phyloP scores from a whole-genome alignment of 1,284 basidiomycete species.

The Puccinia novopanici region DNA sequence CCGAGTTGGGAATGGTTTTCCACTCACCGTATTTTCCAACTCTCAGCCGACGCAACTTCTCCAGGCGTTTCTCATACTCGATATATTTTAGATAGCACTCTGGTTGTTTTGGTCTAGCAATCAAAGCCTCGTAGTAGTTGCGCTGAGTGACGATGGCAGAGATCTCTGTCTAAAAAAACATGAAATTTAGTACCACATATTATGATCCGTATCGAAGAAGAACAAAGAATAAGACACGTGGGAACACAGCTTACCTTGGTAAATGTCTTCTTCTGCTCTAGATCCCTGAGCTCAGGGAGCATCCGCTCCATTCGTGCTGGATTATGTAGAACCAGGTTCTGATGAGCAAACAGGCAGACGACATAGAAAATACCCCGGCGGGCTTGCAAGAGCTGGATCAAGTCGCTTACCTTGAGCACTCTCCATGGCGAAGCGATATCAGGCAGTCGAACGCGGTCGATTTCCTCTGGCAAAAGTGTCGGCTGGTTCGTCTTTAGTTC shows the following conservation, averaged over 20 bases:
- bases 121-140: conserved; percentile 45
- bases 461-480: neutral
- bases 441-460: neutral
- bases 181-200: neutral
- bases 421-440: conserved; percentile 17
- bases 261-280: conserved; percentile 47
- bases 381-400: neutral
- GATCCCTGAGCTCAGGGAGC: conserved; percentile 48
- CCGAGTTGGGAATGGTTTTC: neutral
- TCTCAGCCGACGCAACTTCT: conserved; percentile 37
- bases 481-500: too few relatives aligned
- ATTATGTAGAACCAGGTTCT: neutral
- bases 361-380: neutral
- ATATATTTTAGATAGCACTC: conserved; percentile 46
- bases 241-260: conserved; percentile 16
- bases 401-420: conserved; percentile 43
- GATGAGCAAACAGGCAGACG: neutral
- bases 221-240: too few relatives aligned
- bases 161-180: conserved; percentile 42
- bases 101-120: conserved; percentile 32
- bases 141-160: conserved; percentile 48
- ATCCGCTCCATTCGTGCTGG: conserved; percentile 50
- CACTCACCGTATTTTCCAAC: conserved; percentile 40
- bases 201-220: too few relatives aligned
- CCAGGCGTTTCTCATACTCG: conserved; percentile 48